Base-by-base conservation (phyloP, 306 rosid species). In the Lablab purpureus region DNA sequence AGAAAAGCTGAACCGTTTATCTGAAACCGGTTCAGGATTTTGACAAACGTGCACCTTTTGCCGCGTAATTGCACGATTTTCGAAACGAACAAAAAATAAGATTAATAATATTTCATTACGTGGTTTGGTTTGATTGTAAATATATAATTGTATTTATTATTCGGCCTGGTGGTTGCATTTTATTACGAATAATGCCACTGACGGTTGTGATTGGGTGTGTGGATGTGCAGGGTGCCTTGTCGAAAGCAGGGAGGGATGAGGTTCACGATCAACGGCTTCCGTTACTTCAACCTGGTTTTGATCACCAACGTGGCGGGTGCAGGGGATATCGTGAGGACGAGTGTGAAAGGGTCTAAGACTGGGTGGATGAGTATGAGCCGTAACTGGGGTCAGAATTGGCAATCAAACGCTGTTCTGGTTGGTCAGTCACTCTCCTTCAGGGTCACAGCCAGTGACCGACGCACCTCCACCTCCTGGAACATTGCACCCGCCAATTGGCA, bases 341-440 rank as follows among this genome's bases (percentile, higher is more conserved):
- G 86, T 74, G 79, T 93, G 52, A 91, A 90, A 52, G 98, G 98
- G 0, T 85, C 97, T 2, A 80, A 73, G 12, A 87, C 86, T 1
- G 91, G 74, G 6, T 93, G 98, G 98, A 87, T 91, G 91, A 83
- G 82, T 67, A 34, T 91, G 98, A 93, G 91, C 52, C 89, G 95
- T 0, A 93, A 93, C 80, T 93, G 95, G 98, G 98, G 98, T 64
- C 98, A 93, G 74, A 93, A 93, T 54, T 93, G 97, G 98, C 98
- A 93, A n/a, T 83, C 89, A 40, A 86, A 86, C 70, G 41, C 75
- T 21, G 83, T 86, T 52, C 43, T 93, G 80, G 87, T 84, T 52
- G 95, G 97, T 34, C 98, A 93, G 88, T 85, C 97, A 62, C 89
- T 93, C 10, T 93, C 98, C 0, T 93, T 93, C 73, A 91, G 93